A percentile compares a stretch with the other conserved stretches of the same genome.
These are phyloP conservation scores for Ophiostoma fasciatum DNA, from an alignment of 2,329 filamentous ascomycete genomes.

Conservation along the genomic window DNA sequence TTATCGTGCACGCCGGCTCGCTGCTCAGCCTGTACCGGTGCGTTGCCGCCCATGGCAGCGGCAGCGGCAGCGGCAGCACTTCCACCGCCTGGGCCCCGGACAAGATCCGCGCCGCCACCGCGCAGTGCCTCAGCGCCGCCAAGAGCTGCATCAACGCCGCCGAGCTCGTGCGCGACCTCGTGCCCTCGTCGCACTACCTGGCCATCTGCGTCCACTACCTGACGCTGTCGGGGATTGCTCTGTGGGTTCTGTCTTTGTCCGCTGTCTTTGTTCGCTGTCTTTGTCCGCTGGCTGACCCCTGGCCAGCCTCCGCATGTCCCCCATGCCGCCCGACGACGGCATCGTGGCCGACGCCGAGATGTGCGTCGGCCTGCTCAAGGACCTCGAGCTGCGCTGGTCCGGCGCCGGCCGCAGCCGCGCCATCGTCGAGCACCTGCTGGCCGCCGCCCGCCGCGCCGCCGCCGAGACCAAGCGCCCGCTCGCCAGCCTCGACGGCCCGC, in stretches of 20 bases:
- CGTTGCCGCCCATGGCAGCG: background rate
- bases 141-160: slow-evolving; percentile 16
- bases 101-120: slow-evolving; percentile 6
- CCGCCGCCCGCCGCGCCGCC: too few relatives aligned
- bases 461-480: slow-evolving; percentile 1
- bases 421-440: slow-evolving; percentile 15
- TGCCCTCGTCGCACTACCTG: slow-evolving; percentile 16
- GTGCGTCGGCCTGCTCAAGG: slow-evolving; percentile 13
- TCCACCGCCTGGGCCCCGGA: background rate
- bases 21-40: slow-evolving; percentile 13
- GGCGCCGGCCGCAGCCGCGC: slow-evolving; percentile 13
- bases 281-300: too few relatives aligned
- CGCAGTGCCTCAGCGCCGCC: slow-evolving; percentile 15
- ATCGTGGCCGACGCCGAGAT: slow-evolving; percentile 10
- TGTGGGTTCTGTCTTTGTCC: slow-evolving; percentile 11
- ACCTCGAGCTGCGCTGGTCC: slow-evolving; percentile 15
- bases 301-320: slow-evolving; percentile 13
- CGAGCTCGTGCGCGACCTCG: slow-evolving; percentile 14
- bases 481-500: background rate
- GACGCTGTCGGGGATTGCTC: slow-evolving; percentile 14
- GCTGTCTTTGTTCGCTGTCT: too few relatives aligned
- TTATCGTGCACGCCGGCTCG: slow-evolving; percentile 16
- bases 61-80: too few relatives aligned
- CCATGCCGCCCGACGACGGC: background rate
- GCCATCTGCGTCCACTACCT: slow-evolving; percentile 16